phyloP scores from a whole-genome alignment of 2,329 filamentous ascomycete genomes.

The Sporothrix curviconia region DNA sequence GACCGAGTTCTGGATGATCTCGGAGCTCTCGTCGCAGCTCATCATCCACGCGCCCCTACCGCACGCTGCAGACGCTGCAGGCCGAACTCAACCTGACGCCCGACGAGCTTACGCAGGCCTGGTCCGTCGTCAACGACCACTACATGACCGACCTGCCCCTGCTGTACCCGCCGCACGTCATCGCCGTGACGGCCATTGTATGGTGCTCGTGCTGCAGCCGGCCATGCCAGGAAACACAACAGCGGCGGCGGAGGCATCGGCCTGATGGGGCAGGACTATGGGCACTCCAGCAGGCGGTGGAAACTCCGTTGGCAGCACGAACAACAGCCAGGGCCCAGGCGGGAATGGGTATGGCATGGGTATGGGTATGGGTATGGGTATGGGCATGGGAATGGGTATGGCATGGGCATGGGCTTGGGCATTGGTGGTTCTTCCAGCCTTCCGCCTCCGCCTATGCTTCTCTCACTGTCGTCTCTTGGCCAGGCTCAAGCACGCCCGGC shows the following conservation, averaged over 20 bases:
- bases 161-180: constrained; percentile 75
- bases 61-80: constrained; percentile 67
- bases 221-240: constrained; percentile 19
- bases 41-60: constrained; percentile 89
- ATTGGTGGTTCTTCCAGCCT: background rate
- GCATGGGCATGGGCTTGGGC: no score
- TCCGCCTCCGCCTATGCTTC: background rate
- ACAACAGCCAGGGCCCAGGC: background rate
- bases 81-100: constrained; percentile 62
- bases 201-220: constrained; percentile 77
- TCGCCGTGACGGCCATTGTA: constrained; percentile 81
- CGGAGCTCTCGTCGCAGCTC: constrained; percentile 81
- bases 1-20: constrained; percentile 89
- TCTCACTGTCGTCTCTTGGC: background rate
- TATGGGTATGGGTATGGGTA: no score
- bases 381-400: no score
- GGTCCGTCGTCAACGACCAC: constrained; percentile 83
- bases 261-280: constrained; percentile 2
- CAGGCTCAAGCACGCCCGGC: constrained; percentile 7
- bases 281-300: background rate
- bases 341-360: no score
- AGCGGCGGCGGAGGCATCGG: constrained; percentile 13
- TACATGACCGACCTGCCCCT: constrained; percentile 89
- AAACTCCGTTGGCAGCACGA: background rate
- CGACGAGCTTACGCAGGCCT: constrained; percentile 72